Base-by-base conservation (phyloP, 73 alveolate genomes). In the Paramecium primaurelia region DNA sequence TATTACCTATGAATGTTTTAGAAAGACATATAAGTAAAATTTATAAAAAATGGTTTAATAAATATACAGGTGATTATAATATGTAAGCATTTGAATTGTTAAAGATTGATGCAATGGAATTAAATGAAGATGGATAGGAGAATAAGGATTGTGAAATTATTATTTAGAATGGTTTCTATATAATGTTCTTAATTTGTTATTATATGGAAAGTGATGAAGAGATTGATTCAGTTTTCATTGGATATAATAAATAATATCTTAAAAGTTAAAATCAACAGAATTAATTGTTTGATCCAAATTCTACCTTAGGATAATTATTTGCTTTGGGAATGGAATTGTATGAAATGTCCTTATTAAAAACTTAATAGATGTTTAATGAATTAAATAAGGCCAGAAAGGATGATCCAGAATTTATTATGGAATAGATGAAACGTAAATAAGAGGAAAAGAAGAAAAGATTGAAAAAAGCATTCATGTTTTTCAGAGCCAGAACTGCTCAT, bases 321-420 rank as follows among this genome's bases (percentile, higher is more conserved):
- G 60, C 77, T 40, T 51, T 71, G 36, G 51, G 71, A 1, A 58
- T 38, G 40, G 88, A 89, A 51, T 38, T 71, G 8, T 71, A 71
- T 89, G 94, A 89, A 26, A 71, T 58, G 38, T 71, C 86, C 32
- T 32, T 89, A 9, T 30, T 32, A 26, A 96, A 58, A 98, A 97
- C 85, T 88, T 98, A 94, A 92, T 58, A 32, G 58, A 87, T 38
- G 95, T 36, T 40, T 22, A 92, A 42, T 68, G 93, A 32, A 93
- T 40, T 93, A 93, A 49, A 40, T 16, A 20, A 26, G 34, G 75
- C 16, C 4, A 42, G 28, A 42, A 8, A 26, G 38, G 44, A 25
- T 80, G 75, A 80, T 26, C 75, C 49, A 10, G 91, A 80, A 80
- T 22, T 47, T 9, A 9, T 26, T 4, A 8, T 45, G 25, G 71